Percentiles rank a stretch among this genome's conserved stretches.
Conservation (phyloP, 257 asterid genomes). For the Rhazya stricta region DNA sequence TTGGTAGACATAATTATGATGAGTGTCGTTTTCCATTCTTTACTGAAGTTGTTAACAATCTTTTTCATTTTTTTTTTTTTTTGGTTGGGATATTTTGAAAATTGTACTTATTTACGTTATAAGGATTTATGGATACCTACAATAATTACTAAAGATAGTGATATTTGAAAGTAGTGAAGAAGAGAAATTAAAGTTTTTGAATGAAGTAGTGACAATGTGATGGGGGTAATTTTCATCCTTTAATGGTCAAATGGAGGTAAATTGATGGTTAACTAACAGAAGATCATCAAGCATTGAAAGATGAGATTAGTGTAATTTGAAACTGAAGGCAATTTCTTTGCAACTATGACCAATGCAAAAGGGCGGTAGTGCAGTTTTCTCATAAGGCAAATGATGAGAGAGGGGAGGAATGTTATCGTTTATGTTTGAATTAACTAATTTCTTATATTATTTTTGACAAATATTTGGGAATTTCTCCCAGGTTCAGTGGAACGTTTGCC, state of each 20-base stretch:
- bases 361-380: neutral
- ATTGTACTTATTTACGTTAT: neutral
- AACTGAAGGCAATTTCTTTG: neutral
- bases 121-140: neutral
- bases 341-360: neutral
- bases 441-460: neutral
- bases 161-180: neutral
- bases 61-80: neutral
- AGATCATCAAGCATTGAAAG: neutral
- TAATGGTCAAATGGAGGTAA: neutral
- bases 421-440: neutral
- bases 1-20: neutral
- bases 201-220: neutral
- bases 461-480: constrained; percentile 27
- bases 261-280: neutral
- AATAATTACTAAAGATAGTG: neutral
- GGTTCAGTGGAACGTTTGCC: constrained; percentile 99
- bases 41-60: neutral
- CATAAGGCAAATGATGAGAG: neutral
- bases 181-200: neutral
- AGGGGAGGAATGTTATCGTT: neutral
- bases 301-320: neutral
- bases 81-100: neutral
- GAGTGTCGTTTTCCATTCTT: neutral
- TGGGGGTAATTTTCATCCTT: neutral